Evolutionary conservation across 2,329 filamentous ascomycete species (phyloP).

Genomic region (Epichloe coenophiala): DNA sequence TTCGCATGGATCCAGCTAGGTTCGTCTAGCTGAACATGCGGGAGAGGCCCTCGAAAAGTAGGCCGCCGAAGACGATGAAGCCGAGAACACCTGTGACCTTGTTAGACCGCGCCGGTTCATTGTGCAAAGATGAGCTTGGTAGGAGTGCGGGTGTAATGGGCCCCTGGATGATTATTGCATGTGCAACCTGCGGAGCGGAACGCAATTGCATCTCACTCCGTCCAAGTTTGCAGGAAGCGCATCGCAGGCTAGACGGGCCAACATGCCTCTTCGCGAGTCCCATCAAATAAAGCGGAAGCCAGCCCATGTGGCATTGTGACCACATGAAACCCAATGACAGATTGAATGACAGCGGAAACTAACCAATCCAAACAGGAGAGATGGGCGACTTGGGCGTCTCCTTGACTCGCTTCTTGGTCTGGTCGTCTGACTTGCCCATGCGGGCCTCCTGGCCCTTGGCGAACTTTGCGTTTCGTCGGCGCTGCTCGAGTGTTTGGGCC

Average conservation of each 20-base stretch:
- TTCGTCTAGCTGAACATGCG: constrained; percentile 32
- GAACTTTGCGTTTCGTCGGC: constrained; percentile 68
- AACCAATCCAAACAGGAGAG: constrained; percentile 52
- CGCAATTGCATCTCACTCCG: not conserved
- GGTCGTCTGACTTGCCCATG: constrained; percentile 58
- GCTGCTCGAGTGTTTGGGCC: constrained; percentile 77
- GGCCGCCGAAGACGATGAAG: constrained; percentile 48
- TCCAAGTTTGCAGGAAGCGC: not conserved
- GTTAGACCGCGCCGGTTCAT: not conserved
- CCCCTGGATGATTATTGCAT: not conserved
- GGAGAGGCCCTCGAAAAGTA: constrained; percentile 43
- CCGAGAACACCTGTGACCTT: constrained; percentile 34
- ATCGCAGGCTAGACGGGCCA: not conserved
- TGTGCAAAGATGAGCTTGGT: not conserved
- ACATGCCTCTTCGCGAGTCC: no score
- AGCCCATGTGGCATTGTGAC: no score
- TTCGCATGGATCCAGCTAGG: not conserved
- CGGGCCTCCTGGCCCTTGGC: constrained; percentile 57
- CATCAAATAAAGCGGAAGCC: no score
- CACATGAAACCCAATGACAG: not conserved
- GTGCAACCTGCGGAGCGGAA: not conserved
- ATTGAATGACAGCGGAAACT: constrained; percentile 13
- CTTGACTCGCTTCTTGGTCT: constrained; percentile 48
- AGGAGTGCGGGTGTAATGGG: not conserved
- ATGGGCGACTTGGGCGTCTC: constrained; percentile 45